phyloP scores from a whole-genome alignment of 164 flowering plant species.

The Akebia trifoliata region DNA sequence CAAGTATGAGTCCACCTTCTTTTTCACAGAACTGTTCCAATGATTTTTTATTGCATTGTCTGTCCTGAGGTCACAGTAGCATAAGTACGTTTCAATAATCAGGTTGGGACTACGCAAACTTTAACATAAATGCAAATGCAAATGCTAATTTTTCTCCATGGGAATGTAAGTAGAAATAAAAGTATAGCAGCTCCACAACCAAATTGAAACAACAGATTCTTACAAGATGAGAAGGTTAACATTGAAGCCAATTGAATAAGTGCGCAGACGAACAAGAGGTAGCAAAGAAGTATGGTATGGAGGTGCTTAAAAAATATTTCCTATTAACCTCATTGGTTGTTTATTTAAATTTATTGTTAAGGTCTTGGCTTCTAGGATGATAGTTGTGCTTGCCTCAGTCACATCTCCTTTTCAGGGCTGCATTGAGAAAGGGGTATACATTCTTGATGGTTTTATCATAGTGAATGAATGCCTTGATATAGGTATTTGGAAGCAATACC shows the following conservation, averaged over 20 bases:
- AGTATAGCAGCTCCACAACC: background rate
- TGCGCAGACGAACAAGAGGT: background rate
- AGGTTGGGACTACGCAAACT: background rate
- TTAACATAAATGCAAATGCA: background rate
- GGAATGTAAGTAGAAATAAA: background rate
- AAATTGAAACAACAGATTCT: slow-evolving; percentile 1
- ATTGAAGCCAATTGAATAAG: background rate
- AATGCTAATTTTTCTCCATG: background rate
- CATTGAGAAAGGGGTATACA: too few species aligned
- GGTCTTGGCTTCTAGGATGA: too few species aligned
- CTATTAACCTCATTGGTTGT: too few species aligned
- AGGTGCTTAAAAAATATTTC: too few species aligned
- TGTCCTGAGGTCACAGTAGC: slow-evolving; percentile 56
- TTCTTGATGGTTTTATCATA: too few species aligned
- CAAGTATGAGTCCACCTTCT: slow-evolving; percentile 77
- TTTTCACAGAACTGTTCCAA: slow-evolving; percentile 97
- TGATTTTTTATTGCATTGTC: slow-evolving; percentile 99
- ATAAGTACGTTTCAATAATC: slow-evolving; percentile 18
- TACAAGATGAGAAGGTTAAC: background rate
- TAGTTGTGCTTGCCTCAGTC: too few species aligned
- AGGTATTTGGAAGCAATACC: too few species aligned
- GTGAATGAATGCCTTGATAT: too few species aligned
- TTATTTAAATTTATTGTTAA: too few species aligned
- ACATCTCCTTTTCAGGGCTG: too few species aligned
- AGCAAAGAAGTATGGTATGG: background rate